These are phyloP conservation scores for Gentiana macrophylla DNA, from an alignment of 257 asterid genomes.

Conservation along the genomic window DNA sequence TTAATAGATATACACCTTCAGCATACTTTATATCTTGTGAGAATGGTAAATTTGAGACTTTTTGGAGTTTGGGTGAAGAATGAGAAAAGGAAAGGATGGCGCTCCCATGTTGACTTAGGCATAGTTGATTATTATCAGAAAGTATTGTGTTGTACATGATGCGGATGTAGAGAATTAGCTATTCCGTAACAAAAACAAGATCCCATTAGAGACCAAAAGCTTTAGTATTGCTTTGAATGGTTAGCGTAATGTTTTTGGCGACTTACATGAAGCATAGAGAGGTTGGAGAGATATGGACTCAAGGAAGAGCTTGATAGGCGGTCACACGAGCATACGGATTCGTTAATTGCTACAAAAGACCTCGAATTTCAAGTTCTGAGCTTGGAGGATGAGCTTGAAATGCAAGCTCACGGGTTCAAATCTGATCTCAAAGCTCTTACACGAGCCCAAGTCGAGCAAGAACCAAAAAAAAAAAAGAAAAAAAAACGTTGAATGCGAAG, in stretches of 20 bases:
- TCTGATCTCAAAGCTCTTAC: too few species aligned
- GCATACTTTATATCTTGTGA: constrained; percentile 30
- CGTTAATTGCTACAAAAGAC: too few species aligned
- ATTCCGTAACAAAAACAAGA: constrained; percentile 48
- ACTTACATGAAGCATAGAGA: constrained; percentile 52
- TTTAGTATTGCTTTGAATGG: constrained; percentile 78
- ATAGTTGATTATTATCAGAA: constrained; percentile 73
- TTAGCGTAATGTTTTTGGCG: constrained; percentile 69
- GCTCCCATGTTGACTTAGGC: constrained; percentile 54
- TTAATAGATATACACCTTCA: too few species aligned
- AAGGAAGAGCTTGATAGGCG: constrained; percentile 21
- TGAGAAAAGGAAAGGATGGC: constrained; percentile 29
- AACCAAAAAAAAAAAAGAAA: too few species aligned
- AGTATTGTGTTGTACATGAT: constrained; percentile 70
- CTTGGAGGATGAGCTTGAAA: too few species aligned
- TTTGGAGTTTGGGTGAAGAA: constrained; percentile 77
- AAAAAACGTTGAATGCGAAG: too few species aligned
- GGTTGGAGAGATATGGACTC: constrained; percentile 76
- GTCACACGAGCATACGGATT: too few species aligned
- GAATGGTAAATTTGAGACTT: constrained; percentile 82
- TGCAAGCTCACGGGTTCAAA: too few species aligned
- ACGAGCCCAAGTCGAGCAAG: too few species aligned
- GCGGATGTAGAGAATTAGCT: constrained; percentile 81
- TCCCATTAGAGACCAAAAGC: constrained; percentile 64
- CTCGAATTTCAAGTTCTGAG: too few species aligned